Evolutionary conservation across 2,329 filamentous ascomycete genomes (phyloP).

Genomic region (Penicillium sp.): DNA sequence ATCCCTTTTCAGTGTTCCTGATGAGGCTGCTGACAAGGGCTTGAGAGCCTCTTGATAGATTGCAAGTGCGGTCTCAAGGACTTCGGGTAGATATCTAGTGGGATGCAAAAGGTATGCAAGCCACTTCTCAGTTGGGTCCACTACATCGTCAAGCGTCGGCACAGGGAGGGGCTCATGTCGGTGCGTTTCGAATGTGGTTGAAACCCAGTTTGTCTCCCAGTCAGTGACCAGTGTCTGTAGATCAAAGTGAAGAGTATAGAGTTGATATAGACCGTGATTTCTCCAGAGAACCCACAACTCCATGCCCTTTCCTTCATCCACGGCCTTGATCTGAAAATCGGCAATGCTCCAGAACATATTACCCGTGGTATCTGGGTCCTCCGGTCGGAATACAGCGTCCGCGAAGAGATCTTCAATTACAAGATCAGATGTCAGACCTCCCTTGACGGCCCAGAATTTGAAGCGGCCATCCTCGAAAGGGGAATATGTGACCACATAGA

Average conservation of each 20-base stretch:
- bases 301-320: slow-evolving; percentile 54
- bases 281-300: slow-evolving; percentile 79
- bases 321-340: slow-evolving; percentile 65
- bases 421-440: slow-evolving; percentile 56
- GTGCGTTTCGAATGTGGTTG: slow-evolving; percentile 61
- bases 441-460: slow-evolving; percentile 83
- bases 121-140: slow-evolving; percentile 80
- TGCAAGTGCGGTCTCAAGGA: slow-evolving; percentile 76
- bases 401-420: slow-evolving; percentile 71
- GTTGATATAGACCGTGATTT: slow-evolving; percentile 74
- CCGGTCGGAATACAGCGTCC: slow-evolving; percentile 62
- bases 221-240: slow-evolving; percentile 60
- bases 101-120: slow-evolving; percentile 78
- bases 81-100: slow-evolving; percentile 74
- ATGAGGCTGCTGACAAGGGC: slow-evolving; percentile 32
- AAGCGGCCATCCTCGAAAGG: slow-evolving; percentile 85
- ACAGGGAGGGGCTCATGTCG: slow-evolving; percentile 54
- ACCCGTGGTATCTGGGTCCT: slow-evolving; percentile 59
- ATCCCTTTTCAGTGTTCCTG: slow-evolving; percentile 46
- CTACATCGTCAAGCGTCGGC: slow-evolving; percentile 62
- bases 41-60: slow-evolving; percentile 71
- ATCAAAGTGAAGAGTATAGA: slow-evolving; percentile 71
- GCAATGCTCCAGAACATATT: slow-evolving; percentile 77
- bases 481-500: slow-evolving; percentile 77
- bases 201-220: slow-evolving; percentile 69